Base-by-base conservation (phyloP, 306 rosid species). In the Hylodesmum podocarpum region DNA sequence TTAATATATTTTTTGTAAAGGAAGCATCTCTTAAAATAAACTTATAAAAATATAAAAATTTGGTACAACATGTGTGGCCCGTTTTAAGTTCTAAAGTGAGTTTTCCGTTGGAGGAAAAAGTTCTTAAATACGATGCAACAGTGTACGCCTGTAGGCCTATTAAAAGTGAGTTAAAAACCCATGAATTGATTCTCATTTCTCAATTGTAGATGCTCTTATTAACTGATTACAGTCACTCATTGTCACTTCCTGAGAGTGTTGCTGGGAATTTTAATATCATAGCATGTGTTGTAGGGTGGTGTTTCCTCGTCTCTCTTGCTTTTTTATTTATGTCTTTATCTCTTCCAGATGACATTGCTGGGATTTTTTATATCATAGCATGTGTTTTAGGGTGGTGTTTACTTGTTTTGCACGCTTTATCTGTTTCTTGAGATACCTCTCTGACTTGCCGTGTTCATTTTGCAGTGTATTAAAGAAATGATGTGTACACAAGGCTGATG, bases 391-490 rank as follows among this genome's bases (percentile, higher is more conserved):
- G 34, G 16, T 36, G 39, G 71, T 44, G 9, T 58, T 59, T 59
- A 31, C 16, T 24, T 1, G 8, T 61, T n/a, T 66, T 24, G 3
- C 51, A 22, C 13, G 2, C 13, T 34, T 51, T 75, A 18, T 74
- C 77, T 49, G 75, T 54, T 54, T 70, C 54, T 54, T 47, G 59
- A 55, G 47, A 64, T 36, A 8, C 72, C 49, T 22, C 71, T 77
- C 82, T 62, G 61, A 66, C 81, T 75, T 27, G 44, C 49, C 6
- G 3, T 72, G 50, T 31, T 64, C 68, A 77, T 71, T 59, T 78
- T 83, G 85, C 94, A 94, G 98, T 80, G 98, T 88, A 12, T 88
- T 94, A 83, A 93, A 91, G 96, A 94, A 94, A 84, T 94, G 91
- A 94, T 78, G 16, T 51, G 83, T 41, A 27, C 53, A 37, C 44